phyloP scores from a whole-genome alignment of 768 basidiomycete genomes.

The Suillus subluteus region DNA sequence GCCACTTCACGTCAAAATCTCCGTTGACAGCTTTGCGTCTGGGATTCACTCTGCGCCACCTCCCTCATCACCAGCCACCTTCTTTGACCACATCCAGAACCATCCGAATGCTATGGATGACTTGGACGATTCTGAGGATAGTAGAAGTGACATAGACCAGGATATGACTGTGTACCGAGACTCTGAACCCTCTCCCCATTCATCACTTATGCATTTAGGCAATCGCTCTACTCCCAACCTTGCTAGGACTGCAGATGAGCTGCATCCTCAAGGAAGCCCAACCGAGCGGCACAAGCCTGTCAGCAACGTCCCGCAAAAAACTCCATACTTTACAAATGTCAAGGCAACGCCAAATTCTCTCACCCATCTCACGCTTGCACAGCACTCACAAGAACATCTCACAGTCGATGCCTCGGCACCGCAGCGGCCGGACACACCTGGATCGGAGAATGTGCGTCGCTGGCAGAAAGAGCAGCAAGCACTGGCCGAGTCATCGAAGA shows the following conservation, averaged over 20 bases:
- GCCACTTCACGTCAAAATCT: slow-evolving; percentile 48
- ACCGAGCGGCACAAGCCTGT: slow-evolving; percentile 52
- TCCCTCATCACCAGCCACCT: slow-evolving; percentile 66
- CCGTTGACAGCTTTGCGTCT: slow-evolving; percentile 45
- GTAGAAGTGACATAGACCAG: slow-evolving; percentile 41
- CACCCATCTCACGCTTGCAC: slow-evolving; percentile 36
- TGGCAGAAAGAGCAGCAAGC: slow-evolving; percentile 37
- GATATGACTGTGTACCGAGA: slow-evolving; percentile 34
- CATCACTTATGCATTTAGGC: slow-evolving; percentile 63
- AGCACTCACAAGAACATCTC: slow-evolving; percentile 48
- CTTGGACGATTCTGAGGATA: slow-evolving; percentile 60
- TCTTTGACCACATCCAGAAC: slow-evolving; percentile 75
- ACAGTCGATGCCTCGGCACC: slow-evolving; percentile 13
- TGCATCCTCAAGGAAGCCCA: slow-evolving; percentile 36
- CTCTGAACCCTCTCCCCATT: slow-evolving; percentile 30
- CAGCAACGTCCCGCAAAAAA: slow-evolving; percentile 48
- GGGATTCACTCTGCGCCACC: slow-evolving; percentile 64
- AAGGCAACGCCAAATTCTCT: slow-evolving; percentile 37
- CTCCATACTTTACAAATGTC: slow-evolving; percentile 52
- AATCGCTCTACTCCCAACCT: slow-evolving; percentile 75
- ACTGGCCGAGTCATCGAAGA: slow-evolving; percentile 60
- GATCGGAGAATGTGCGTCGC: slow-evolving; percentile 27
- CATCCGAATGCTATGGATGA: slow-evolving; percentile 77
- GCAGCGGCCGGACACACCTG: slow-evolving; percentile 21
- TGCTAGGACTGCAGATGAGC: slow-evolving; percentile 43